Evolutionary conservation across 495 filamentous ascomycete genomes (phyloP).

Genomic region (Penicillium bovifimosum): DNA sequence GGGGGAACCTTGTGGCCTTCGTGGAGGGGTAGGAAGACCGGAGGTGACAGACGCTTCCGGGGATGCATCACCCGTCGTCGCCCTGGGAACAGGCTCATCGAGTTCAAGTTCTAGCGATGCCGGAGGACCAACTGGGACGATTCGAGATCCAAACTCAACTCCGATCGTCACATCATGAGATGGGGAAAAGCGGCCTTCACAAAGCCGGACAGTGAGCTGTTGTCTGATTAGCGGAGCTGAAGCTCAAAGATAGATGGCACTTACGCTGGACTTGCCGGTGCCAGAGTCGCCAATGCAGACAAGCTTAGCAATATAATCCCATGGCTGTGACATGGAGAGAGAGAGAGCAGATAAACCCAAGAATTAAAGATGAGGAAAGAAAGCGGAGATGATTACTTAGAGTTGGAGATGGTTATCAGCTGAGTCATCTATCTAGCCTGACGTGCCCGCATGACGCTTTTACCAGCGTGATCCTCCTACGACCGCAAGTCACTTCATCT

Average conservation of each 20-base stretch:
- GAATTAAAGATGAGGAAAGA: conserved; percentile 6
- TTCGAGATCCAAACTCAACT: conserved; percentile 92
- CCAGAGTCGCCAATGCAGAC: conserved; percentile 95
- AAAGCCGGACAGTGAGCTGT: conserved; percentile 87
- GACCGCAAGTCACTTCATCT: conserved; percentile 1
- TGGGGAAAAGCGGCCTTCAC: conserved; percentile 89
- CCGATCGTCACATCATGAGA: conserved; percentile 97
- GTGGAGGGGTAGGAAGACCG: conserved; percentile 36
- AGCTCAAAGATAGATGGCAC: conserved; percentile 16
- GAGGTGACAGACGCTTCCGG: conserved; percentile 19
- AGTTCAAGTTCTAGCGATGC: conserved; percentile 38
- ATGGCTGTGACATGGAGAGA: conserved; percentile 68
- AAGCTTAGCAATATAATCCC: conserved; percentile 98
- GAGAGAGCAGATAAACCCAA: conserved; percentile 31
- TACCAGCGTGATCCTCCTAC: conserved; percentile 21
- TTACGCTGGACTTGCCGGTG: conserved; percentile 78
- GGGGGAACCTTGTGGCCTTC: conserved; percentile 25
- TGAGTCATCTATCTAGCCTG: conserved; percentile 44
- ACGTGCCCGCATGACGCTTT: conserved; percentile 39
- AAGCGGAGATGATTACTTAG: conserved; percentile 4
- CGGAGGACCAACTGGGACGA: conserved; percentile 87
- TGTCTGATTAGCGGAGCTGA: conserved; percentile 4
- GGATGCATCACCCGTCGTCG: conserved; percentile 9
- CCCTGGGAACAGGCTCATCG: conserved; percentile 17
- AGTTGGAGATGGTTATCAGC: conserved; percentile 16